These are phyloP conservation scores for Candida arabinofermentans DNA, from an alignment of 805 yeast genomes.

Conservation along the genomic window DNA sequence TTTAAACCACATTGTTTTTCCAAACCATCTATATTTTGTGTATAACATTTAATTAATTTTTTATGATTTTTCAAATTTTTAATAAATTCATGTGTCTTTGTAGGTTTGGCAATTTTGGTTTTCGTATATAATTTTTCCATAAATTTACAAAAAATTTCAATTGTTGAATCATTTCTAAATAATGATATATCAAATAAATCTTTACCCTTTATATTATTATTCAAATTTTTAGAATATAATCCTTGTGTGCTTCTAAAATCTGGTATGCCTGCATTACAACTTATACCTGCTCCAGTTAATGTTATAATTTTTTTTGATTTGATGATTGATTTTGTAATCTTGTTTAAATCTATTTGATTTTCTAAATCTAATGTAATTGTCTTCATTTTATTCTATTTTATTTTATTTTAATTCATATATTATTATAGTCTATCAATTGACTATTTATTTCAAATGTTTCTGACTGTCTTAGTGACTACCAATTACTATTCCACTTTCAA, in stretches of 20 bases:
- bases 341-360: constrained; percentile 19
- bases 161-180: constrained; percentile 63
- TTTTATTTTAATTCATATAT: no score
- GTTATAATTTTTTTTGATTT: constrained; percentile 56
- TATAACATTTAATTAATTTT: constrained; percentile 79
- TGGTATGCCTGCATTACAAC: constrained; percentile 96
- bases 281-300: constrained; percentile 94
- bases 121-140: constrained; percentile 75
- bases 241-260: constrained; percentile 88
- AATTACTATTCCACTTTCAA: no score
- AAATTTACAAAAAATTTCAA: constrained; percentile 77
- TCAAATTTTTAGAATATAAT: constrained; percentile 54
- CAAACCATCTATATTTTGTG: constrained; percentile 91
- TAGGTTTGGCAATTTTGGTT: constrained; percentile 67
- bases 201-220: constrained; percentile 71
- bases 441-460: no score
- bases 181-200: constrained; percentile 87
- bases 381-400: constrained; percentile 17
- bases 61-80: constrained; percentile 53
- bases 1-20: constrained; percentile 64
- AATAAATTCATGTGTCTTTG: constrained; percentile 79
- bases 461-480: no score
- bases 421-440: no score
- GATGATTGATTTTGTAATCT: constrained; percentile 38
- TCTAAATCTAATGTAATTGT: constrained; percentile 12